phyloP scores from a whole-genome alignment of 192 early-diverging fungal species.

The Phycomyces blakesleeanus region DNA sequence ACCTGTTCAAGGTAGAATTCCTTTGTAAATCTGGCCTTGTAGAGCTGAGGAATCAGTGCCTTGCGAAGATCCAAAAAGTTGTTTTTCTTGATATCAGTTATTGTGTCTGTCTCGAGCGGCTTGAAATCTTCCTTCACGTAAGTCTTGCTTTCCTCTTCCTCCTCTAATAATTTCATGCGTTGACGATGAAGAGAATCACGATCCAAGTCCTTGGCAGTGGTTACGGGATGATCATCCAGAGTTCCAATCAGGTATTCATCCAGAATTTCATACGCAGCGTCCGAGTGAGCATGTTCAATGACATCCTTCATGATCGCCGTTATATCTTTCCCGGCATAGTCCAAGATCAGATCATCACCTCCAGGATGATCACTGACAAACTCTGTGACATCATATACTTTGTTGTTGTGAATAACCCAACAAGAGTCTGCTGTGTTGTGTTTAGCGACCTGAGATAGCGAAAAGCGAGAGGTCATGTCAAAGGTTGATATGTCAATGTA shows the following conservation, averaged over 20 bases:
- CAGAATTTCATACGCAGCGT: slow-evolving; percentile 83
- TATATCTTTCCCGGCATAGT: slow-evolving; percentile 87
- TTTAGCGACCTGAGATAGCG: slow-evolving; percentile 62
- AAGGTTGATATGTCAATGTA: no score
- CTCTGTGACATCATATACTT: slow-evolving; percentile 84
- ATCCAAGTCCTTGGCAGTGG: neutral
- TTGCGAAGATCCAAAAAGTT: slow-evolving; percentile 79
- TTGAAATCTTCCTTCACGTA: slow-evolving; percentile 37
- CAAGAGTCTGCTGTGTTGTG: slow-evolving; percentile 70
- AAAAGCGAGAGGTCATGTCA: slow-evolving; percentile 15
- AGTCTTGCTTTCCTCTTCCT: slow-evolving; percentile 31
- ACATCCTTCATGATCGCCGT: slow-evolving; percentile 74
- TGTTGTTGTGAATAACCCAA: slow-evolving; percentile 79
- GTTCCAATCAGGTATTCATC: slow-evolving; percentile 77
- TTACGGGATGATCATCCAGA: slow-evolving; percentile 8
- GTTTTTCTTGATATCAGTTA: slow-evolving; percentile 45
- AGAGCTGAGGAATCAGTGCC: slow-evolving; percentile 83
- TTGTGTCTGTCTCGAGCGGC: slow-evolving; percentile 44
- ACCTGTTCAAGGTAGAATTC: slow-evolving; percentile 88
- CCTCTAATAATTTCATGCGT: slow-evolving; percentile 19
- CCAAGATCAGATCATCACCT: slow-evolving; percentile 82
- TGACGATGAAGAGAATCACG: slow-evolving; percentile 16
- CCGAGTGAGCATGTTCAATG: slow-evolving; percentile 73
- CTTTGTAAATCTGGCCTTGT: slow-evolving; percentile 65
- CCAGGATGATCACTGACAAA: slow-evolving; percentile 93